Conservation (phyloP, 352 stramenopile species). For the Thraustotheca clavata region DNA sequence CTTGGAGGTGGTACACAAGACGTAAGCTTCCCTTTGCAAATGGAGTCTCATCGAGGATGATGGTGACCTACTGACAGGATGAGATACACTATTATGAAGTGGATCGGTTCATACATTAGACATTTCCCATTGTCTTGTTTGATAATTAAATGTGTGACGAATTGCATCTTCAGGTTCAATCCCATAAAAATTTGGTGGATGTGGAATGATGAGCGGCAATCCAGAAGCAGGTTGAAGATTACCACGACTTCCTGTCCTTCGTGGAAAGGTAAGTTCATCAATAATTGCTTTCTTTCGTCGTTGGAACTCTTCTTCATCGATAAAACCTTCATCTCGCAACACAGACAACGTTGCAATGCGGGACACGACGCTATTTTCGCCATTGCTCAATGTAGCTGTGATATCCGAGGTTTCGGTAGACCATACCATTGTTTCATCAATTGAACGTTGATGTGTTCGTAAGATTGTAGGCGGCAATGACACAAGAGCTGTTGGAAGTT, state of each 20-base stretch:
- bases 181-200: constrained; percentile 55
- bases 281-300: constrained; percentile 66
- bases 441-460: not conserved
- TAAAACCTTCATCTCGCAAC: constrained; percentile 72
- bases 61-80: constrained; percentile 31
- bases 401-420: constrained; percentile 16
- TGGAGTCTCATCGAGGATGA: constrained; percentile 68
- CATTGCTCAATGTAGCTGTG: constrained; percentile 1
- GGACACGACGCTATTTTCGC: constrained; percentile 31
- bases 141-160: constrained; percentile 78
- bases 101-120: constrained; percentile 7
- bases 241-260: constrained; percentile 19
- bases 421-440: constrained; percentile 21
- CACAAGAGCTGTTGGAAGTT: not conserved
- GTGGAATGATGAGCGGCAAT: constrained; percentile 66
- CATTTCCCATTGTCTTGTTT: constrained; percentile 47
- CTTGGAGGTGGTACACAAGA: constrained; percentile 73
- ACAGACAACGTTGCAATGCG: constrained; percentile 63
- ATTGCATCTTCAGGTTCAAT: constrained; percentile 48
- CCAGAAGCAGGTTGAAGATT: constrained; percentile 32
- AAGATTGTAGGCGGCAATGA: not conserved
- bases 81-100: not conserved
- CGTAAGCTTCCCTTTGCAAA: constrained; percentile 77
- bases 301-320: constrained; percentile 70
- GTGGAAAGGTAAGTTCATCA: constrained; percentile 59